These are phyloP conservation scores for Aspergillus tamarii DNA, from an alignment of 2,329 filamentous ascomycete genomes.

Conservation along the genomic window DNA sequence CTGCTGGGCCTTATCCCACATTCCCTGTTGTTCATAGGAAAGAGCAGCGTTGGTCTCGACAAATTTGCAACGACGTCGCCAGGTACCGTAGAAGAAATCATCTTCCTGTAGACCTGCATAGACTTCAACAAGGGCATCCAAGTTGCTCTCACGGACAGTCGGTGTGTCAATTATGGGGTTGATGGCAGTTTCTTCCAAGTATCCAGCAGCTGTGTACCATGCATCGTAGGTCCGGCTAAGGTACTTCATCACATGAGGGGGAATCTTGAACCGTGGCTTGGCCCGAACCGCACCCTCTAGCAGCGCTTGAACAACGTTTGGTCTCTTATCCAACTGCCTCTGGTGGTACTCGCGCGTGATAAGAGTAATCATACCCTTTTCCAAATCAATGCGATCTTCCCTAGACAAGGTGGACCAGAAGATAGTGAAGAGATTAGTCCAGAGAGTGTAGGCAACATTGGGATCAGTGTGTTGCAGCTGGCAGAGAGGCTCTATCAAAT, in stretches of 20 bases:
- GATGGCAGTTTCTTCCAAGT: constrained; percentile 87
- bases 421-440: constrained; percentile 88
- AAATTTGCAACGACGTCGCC: constrained; percentile 92
- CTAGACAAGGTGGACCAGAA: constrained; percentile 87
- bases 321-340: constrained; percentile 89
- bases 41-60: constrained; percentile 96
- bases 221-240: constrained; percentile 91
- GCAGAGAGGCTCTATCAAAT: constrained; percentile 84
- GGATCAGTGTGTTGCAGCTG: constrained; percentile 91
- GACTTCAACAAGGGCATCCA: constrained; percentile 92
- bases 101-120: constrained; percentile 92
- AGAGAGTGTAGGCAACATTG: constrained; percentile 82
- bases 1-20: constrained; percentile 98
- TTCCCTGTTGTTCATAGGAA: constrained; percentile 97
- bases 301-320: constrained; percentile 92
- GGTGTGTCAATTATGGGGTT: constrained; percentile 82
- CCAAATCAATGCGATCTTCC: constrained; percentile 87
- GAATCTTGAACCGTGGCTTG: constrained; percentile 85
- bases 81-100: constrained; percentile 96
- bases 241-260: constrained; percentile 94
- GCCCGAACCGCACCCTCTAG: constrained; percentile 84
- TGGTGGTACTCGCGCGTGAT: constrained; percentile 95
- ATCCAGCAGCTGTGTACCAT: constrained; percentile 93
- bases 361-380: constrained; percentile 86
- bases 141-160: constrained; percentile 85